Conservation (phyloP, 2,329 filamentous ascomycete genomes). For the Fusarium piperis region DNA sequence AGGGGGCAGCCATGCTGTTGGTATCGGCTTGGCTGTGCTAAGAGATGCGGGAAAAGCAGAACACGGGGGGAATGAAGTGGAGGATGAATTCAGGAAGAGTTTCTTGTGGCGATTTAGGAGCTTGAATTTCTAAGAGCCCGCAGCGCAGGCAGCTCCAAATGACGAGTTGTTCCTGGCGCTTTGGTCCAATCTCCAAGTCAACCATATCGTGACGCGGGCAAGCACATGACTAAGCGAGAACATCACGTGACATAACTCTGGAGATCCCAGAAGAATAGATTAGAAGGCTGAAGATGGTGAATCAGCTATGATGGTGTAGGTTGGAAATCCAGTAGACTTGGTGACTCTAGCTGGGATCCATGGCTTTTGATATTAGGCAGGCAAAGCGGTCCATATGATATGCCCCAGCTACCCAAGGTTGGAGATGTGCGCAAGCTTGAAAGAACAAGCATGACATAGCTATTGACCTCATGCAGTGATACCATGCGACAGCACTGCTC, state of each 20-base stretch:
- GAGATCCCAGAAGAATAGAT: background rate
- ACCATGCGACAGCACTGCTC: conserved; percentile 14
- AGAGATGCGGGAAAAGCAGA: background rate
- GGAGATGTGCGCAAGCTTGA: background rate
- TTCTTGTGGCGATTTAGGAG: background rate
- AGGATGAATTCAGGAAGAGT: background rate
- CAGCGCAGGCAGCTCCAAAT: conserved; percentile 36
- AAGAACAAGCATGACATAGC: background rate
- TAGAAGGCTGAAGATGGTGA: background rate
- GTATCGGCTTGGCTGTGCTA: background rate
- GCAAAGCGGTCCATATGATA: background rate
- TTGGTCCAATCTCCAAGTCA: conserved; percentile 28
- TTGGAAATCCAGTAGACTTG: background rate
- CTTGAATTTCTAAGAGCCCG: background rate
- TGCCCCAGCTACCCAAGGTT: background rate
- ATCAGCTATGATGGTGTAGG: background rate
- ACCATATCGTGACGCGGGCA: conserved; percentile 31
- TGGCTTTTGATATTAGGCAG: background rate
- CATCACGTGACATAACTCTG: conserved; percentile 15
- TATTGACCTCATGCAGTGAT: background rate
- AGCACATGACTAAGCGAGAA: conserved; percentile 37
- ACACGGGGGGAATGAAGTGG: background rate
- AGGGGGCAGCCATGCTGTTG: conserved; percentile 48
- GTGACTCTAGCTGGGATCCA: background rate
- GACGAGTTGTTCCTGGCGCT: conserved; percentile 32